Conservation (phyloP, 768 basidiomycete species). For the Amanita rimosa region DNA sequence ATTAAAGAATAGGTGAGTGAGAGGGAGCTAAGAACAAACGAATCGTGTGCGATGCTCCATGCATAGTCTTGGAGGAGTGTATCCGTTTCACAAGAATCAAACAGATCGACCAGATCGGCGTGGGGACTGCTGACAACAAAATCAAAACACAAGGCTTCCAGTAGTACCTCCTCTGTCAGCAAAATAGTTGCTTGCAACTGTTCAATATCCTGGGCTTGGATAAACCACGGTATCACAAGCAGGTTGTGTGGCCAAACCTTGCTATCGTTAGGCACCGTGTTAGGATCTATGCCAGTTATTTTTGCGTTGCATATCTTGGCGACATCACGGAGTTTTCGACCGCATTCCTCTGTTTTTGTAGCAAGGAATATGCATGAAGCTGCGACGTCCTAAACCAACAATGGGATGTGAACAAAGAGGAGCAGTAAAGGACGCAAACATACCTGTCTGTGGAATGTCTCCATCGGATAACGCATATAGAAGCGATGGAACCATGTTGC, state of each 20-base stretch:
- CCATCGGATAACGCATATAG: slow-evolving; percentile 80
- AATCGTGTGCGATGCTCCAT: slow-evolving; percentile 84
- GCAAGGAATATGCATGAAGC: slow-evolving; percentile 82
- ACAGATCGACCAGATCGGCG: slow-evolving; percentile 61
- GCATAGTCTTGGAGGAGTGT: slow-evolving; percentile 55
- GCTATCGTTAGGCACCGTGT: slow-evolving; percentile 48
- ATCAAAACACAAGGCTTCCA: slow-evolving; percentile 82
- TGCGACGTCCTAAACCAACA: slow-evolving; percentile 59
- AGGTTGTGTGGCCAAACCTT: slow-evolving; percentile 32
- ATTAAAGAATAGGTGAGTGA: slow-evolving; percentile 1
- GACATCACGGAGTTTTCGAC: slow-evolving; percentile 77
- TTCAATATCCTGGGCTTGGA: slow-evolving; percentile 56
- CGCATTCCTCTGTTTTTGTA: slow-evolving; percentile 88
- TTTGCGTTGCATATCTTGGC: slow-evolving; percentile 68
- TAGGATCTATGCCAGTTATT: slow-evolving; percentile 41
- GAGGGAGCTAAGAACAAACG: slow-evolving; percentile 33
- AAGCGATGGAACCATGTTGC: slow-evolving; percentile 89
- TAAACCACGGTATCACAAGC: neutral
- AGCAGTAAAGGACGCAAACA: slow-evolving; percentile 10
- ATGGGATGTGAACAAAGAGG: slow-evolving; percentile 7
- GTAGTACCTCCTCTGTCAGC: slow-evolving; percentile 62
- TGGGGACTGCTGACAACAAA: slow-evolving; percentile 73
- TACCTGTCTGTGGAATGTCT: slow-evolving; percentile 74
- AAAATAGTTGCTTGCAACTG: slow-evolving; percentile 59
- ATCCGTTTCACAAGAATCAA: slow-evolving; percentile 41